These are phyloP conservation scores for Ramularia endophylla DNA, from an alignment of 2,329 filamentous ascomycete species.

Conservation along the genomic window DNA sequence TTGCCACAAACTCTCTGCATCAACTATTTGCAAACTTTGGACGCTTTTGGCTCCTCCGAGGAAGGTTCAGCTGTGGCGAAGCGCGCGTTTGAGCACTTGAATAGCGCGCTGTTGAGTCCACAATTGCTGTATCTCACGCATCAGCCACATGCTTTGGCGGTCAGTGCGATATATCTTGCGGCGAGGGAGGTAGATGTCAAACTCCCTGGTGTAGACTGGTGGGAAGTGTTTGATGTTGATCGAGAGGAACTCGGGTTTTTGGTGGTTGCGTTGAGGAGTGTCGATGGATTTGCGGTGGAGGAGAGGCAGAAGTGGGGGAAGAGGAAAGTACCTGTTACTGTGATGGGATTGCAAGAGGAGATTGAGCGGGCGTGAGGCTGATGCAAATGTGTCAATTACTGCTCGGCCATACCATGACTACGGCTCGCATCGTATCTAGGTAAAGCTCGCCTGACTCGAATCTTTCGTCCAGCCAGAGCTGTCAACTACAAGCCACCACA, in stretches of 20 bases:
- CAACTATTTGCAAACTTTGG: conserved; percentile 87
- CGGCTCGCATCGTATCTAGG: no score
- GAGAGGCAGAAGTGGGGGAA: conserved; percentile 51
- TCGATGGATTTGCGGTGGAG: conserved; percentile 61
- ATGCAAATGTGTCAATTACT: background rate
- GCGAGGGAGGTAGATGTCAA: conserved; percentile 69
- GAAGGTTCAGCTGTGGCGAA: conserved; percentile 52
- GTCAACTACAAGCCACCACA: no score
- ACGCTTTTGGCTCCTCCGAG: conserved; percentile 48
- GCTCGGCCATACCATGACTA: no score
- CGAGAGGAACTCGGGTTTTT: conserved; percentile 90
- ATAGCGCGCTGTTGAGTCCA: conserved; percentile 76
- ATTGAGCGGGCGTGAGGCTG: conserved; percentile 37
- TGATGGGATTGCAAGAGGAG: conserved; percentile 54
- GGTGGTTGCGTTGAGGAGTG: conserved; percentile 76
- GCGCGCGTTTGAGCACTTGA: conserved; percentile 71
- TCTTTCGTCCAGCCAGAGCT: no score
- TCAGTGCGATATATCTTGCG: conserved; percentile 85
- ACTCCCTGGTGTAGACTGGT: conserved; percentile 83
- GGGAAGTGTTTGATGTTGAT: conserved; percentile 97
- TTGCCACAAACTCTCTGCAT: conserved; percentile 81
- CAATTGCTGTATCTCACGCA: conserved; percentile 89
- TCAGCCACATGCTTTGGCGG: conserved; percentile 78
- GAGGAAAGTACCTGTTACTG: conserved; percentile 52
- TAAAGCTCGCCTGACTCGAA: no score